Evolutionary conservation across 352 stramenopile genomes (phyloP).

Genomic region (Pythium scleroteichum): DNA sequence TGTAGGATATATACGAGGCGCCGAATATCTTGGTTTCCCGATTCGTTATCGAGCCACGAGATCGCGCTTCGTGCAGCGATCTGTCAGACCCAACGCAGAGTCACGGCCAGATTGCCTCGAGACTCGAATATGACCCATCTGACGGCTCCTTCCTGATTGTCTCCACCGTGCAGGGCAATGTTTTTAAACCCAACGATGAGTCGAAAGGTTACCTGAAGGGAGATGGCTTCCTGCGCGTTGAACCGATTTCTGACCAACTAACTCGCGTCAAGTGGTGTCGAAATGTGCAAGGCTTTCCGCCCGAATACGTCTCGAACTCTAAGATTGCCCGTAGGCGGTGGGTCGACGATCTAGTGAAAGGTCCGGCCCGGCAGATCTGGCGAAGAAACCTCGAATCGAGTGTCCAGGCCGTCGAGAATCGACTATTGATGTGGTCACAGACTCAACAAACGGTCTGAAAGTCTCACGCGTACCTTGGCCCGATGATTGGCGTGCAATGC

Average conservation of each 20-base stretch:
- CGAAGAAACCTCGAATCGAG: background rate
- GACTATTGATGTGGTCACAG: too few species aligned
- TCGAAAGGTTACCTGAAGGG: background rate
- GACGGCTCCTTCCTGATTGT: background rate
- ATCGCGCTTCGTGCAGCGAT: background rate
- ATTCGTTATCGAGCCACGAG: background rate
- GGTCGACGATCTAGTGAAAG: background rate
- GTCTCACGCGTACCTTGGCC: too few species aligned
- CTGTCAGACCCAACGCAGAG: background rate
- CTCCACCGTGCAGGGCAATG: background rate
- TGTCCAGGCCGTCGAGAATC: background rate
- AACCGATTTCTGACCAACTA: background rate
- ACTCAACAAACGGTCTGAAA: too few species aligned
- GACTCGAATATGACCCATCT: background rate
- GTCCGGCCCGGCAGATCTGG: background rate
- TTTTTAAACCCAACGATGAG: background rate
- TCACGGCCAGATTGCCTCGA: background rate
- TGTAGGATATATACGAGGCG: background rate
- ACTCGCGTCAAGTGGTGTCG: background rate
- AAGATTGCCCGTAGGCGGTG: background rate
- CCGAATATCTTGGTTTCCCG: background rate
- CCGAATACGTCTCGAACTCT: background rate
- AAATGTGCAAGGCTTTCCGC: background rate
- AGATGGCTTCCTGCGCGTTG: background rate
- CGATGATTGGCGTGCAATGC: too few species aligned